Percentiles rank a stretch among this genome's conserved stretches.
phyloP scores from a whole-genome alignment of 805 yeast species.

The Saturnispora bothae region DNA sequence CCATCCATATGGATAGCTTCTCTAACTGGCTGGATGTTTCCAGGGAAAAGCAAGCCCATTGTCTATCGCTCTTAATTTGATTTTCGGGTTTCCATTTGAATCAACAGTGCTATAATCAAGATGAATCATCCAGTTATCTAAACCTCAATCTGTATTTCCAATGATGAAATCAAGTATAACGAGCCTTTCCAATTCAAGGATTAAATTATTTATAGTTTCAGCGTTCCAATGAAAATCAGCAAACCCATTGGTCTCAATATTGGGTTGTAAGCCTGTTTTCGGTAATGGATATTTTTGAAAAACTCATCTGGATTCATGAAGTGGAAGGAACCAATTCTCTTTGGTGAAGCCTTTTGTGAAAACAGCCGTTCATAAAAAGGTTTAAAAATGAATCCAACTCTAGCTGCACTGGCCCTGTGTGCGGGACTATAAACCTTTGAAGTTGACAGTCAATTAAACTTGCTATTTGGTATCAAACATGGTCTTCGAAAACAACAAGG shows the following conservation, averaged over 20 bases:
- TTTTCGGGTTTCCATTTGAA: slow-evolving; percentile 22
- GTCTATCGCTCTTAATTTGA: slow-evolving; percentile 63
- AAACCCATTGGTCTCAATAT: not conserved
- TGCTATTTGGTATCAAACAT: slow-evolving; percentile 64
- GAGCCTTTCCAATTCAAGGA: slow-evolving; percentile 54
- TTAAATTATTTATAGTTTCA: slow-evolving; percentile 37
- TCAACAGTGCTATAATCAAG: slow-evolving; percentile 31
- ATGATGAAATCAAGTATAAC: slow-evolving; percentile 63
- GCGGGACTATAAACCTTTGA: slow-evolving; percentile 51
- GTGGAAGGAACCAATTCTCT: slow-evolving; percentile 60
- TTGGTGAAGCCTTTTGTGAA: slow-evolving; percentile 21
- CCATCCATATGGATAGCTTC: slow-evolving; percentile 76
- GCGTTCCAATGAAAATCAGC: slow-evolving; percentile 43
- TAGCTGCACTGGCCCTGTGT: slow-evolving; percentile 46
- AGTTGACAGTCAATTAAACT: slow-evolving; percentile 17
- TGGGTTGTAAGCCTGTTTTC: slow-evolving; percentile 9
- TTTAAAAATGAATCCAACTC: slow-evolving; percentile 41
- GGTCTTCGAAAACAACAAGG: slow-evolving; percentile 72
- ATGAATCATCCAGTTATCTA: slow-evolving; percentile 71
- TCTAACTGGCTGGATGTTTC: slow-evolving; percentile 78
- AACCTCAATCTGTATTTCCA: slow-evolving; percentile 65
- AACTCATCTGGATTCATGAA: slow-evolving; percentile 44
- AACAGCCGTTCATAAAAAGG: slow-evolving; percentile 35
- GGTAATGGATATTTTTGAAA: slow-evolving; percentile 46
- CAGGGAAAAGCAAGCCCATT: slow-evolving; percentile 70